Conservation (phyloP, 768 basidiomycete species). For the Suillus sp. region DNA sequence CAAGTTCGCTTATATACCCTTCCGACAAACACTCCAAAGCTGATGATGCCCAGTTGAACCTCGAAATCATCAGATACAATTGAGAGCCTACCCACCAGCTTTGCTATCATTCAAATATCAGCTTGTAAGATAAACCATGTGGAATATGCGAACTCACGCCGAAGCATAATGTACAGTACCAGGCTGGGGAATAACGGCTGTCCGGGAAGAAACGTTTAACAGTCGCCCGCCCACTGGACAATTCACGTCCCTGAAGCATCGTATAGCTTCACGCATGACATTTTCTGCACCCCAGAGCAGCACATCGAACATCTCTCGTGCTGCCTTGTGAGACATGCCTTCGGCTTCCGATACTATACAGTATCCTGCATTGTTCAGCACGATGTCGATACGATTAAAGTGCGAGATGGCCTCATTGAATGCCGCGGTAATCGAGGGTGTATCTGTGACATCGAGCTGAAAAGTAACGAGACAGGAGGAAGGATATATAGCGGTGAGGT, state of each 20-base stretch:
- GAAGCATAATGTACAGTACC: conserved; percentile 28
- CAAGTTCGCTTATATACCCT: conserved; percentile 33
- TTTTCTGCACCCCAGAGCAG: conserved; percentile 36
- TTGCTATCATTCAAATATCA: conserved; percentile 19
- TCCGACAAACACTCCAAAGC: conserved; percentile 37
- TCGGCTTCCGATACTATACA: conserved; percentile 60
- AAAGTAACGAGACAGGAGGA: conserved; percentile 40
- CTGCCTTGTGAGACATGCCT: conserved; percentile 77
- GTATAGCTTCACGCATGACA: conserved; percentile 36
- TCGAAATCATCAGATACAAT: background rate
- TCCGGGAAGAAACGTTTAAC: conserved; percentile 36
- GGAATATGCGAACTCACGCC: conserved; percentile 24
- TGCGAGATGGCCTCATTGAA: conserved; percentile 36
- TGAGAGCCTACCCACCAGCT: conserved; percentile 19
- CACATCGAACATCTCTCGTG: conserved; percentile 57
- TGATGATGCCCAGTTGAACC: conserved; percentile 15
- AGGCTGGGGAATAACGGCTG: conserved; percentile 26
- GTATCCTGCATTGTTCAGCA: conserved; percentile 46
- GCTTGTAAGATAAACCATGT: conserved; percentile 7
- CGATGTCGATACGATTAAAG: conserved; percentile 47
- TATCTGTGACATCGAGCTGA: conserved; percentile 43
- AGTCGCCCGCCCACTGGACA: conserved; percentile 36
- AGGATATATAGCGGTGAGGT: conserved; percentile 33
- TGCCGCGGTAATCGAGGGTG: conserved; percentile 35
- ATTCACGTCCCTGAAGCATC: conserved; percentile 40